Evolutionary conservation across 2,329 filamentous ascomycete species (phyloP), one percentile per base, ranked within the genome.

Genomic region (Lachnellula hyalina): DNA sequence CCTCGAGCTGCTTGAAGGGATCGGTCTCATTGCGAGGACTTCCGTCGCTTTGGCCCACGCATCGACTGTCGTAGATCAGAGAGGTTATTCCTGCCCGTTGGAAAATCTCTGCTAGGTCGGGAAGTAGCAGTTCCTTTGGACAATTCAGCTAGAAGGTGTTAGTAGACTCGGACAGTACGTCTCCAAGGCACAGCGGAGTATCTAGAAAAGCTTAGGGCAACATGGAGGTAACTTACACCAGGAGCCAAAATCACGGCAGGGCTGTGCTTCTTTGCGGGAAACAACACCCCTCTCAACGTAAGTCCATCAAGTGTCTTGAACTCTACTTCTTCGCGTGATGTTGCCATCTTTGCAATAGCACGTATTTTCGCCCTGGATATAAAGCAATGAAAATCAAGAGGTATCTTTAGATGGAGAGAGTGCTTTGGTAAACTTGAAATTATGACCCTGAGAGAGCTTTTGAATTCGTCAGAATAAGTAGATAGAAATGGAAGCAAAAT

Each of bases 251-350:
- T 57, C n/a, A 67, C 58, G 6, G 55, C 61, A 36, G 61, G 61
- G 7, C 59, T 58, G 34, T 47, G 49, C 47, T 47, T 47, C 19
- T 44, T 46, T 8, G 67, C 70, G 25, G 67, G 64, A 55, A 69
- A 76, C 12, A 76, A 61, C 57, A 63, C 65, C 9, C 73, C 74
- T 14, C 69, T 63, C 8, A 76, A 60, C 8, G 64, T 72, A 4
- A 73, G 44, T 6, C 72, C 72, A 60, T 75, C 73, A 2, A 74
- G 47, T 6, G 74, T 74, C 42, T 69, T 68, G 63, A 74, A 74
- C 54, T 74, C 69, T 46, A 75, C 67, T 42, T 70, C 65, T 55
- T 63, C 9, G 28, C 28, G 28, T 3, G 28, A 32, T 3, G 28
- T 32, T 32, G 28, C 28, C 28, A 32, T 32, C 28, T 32, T 32